Conservation (phyloP, 495 filamentous ascomycete species). For the Sabuloglossum arenarium region DNA sequence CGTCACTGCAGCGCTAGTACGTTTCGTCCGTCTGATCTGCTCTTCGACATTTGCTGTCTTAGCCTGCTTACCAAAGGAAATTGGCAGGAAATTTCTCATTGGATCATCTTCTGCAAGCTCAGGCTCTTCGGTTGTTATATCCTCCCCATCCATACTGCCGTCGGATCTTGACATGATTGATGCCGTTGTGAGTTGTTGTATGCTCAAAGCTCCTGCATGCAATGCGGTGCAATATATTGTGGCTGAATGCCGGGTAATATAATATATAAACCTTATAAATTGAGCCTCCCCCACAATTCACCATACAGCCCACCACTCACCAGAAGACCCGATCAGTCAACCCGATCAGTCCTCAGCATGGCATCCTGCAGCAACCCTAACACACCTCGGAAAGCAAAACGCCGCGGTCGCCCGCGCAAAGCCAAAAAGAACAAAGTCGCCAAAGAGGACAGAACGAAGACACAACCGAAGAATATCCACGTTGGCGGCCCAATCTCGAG, state of each 20-base stretch:
- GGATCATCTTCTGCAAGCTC: constrained; percentile 41
- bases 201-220: too few relatives aligned
- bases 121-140: constrained; percentile 31
- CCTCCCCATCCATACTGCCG: constrained; percentile 34
- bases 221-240: too few relatives aligned
- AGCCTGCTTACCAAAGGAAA: constrained; percentile 68
- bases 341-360: not conserved
- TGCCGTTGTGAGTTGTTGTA: too few relatives aligned
- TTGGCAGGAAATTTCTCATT: constrained; percentile 62
- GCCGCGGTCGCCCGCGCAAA: not conserved
- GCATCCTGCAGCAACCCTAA: not conserved
- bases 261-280: too few relatives aligned
- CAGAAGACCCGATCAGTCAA: not conserved
- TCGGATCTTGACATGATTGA: not conserved
- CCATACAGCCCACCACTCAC: not conserved
- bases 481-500: not conserved
- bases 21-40: constrained; percentile 60
- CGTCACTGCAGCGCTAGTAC: constrained; percentile 20
- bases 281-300: not conserved
- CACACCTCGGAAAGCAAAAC: not conserved
- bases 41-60: constrained; percentile 50
- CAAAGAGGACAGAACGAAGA: not conserved
- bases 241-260: not conserved
- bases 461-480: not conserved
- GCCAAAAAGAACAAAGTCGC: not conserved